A percentile compares a stretch with the other conserved stretches of the same genome.
These are phyloP conservation scores for Trametes coccinea DNA, from an alignment of 768 basidiomycete species.

Conservation along the genomic window DNA sequence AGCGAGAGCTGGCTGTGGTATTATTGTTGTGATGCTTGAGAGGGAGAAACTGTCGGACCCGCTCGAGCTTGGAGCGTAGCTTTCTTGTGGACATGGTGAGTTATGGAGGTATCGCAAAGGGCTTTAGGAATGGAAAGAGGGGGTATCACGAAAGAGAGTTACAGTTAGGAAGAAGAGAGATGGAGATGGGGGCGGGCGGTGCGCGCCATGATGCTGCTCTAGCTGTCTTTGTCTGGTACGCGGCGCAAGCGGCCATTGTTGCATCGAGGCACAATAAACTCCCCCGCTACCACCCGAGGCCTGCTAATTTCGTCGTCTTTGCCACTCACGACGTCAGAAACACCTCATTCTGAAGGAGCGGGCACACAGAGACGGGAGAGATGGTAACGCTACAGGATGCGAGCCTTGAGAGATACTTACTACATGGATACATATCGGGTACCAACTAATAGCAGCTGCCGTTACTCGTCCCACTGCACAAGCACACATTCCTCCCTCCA, in stretches of 20 bases:
- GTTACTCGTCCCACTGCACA: slow-evolving; percentile 72
- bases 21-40: slow-evolving; percentile 9
- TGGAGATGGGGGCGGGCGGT: neutral
- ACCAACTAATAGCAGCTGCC: neutral
- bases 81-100: slow-evolving; percentile 17
- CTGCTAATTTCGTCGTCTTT: too few species aligned
- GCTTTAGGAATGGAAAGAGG: neutral
- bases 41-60: slow-evolving; percentile 17
- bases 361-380: neutral
- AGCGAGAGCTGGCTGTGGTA: neutral
- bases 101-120: neutral
- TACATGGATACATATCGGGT: neutral
- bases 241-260: slow-evolving; percentile 14
- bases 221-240: slow-evolving; percentile 2
- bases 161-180: neutral
- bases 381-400: neutral
- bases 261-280: neutral
- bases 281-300: neutral
- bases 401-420: too few species aligned
- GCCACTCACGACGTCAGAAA: too few species aligned
- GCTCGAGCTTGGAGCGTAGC: slow-evolving; percentile 23
- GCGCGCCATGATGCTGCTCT: neutral
- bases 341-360: too few species aligned
- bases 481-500: slow-evolving; percentile 80
- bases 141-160: neutral